Base-by-base conservation (phyloP, 306 rosid species). In the Castanea mollissima region DNA sequence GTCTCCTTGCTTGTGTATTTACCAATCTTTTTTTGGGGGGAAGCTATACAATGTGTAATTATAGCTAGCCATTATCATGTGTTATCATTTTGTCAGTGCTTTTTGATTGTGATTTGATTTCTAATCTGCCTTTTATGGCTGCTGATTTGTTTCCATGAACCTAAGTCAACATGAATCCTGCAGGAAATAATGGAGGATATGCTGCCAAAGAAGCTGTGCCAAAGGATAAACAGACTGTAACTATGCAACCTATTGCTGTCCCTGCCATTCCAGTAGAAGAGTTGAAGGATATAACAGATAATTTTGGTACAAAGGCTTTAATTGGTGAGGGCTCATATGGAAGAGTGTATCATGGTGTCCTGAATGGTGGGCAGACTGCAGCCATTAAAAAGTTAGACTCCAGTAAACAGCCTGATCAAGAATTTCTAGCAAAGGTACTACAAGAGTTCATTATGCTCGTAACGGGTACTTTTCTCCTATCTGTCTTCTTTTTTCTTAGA, bases 251-350 rank as follows among this genome's bases (percentile, higher is more conserved):
- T 12, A 90, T 91, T 78, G 68, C 89, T 44, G 92, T 91, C 32
- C 91, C 94, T 74, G 77, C 90, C 65, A 80, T 93, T 75, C 75
- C 97, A 62, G 81, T 87, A 19, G 94, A 93, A 41, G 98, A 91
- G 75, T 62, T 93, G 80, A 93, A 78, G 82, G 85, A 87, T 54
- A 59, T 90, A 69, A 91, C 98, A 2, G 94, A 88, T 83, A 89
- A 83, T 83, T 93, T 91, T 85, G 90, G 92, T 41, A 27, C 85
- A n/a, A 89, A 88, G 68, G 76, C 81, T 72, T 87, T 89, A 81
- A 82, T 93, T 41, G 94, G 97, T 2, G 98, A 93, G 87, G 98
- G 98, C 69, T 88, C 98, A 5, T 93, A 89, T 70, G 97, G 98
- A 67, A 89, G 83, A 86, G 96, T 91, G 46, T 93, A 89, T 75